These are phyloP conservation scores for Myxozyma geophila DNA, from an alignment of 805 yeast genomes.

Conservation along the genomic window DNA sequence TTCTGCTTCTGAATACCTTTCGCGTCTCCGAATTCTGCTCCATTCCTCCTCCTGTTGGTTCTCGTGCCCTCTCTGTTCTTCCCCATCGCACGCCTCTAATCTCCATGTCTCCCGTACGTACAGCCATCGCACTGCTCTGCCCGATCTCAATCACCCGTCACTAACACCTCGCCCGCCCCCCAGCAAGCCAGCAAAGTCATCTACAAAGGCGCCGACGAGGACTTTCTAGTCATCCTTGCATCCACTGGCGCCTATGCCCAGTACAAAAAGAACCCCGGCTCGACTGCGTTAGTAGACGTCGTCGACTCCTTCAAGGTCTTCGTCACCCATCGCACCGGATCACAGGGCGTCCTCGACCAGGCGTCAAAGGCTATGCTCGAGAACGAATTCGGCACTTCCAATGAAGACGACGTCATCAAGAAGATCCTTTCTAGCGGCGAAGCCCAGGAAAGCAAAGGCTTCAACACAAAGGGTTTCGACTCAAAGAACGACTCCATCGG, in stretches of 20 bases:
- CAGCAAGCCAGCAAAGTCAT: conserved; percentile 18
- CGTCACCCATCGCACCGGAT: conserved; percentile 63
- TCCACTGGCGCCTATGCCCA: conserved; percentile 55
- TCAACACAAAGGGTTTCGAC: conserved; percentile 42
- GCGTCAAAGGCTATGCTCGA: conserved; percentile 68
- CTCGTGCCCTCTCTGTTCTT: background rate
- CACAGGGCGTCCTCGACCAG: conserved; percentile 70
- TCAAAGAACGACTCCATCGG: conserved; percentile 57
- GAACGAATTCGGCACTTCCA: conserved; percentile 64
- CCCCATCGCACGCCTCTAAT: background rate
- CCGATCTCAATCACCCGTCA: background rate
- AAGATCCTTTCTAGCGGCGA: conserved; percentile 65
- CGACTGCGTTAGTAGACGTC: conserved; percentile 63
- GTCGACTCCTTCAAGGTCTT: conserved; percentile 71
- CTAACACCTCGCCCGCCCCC: background rate
- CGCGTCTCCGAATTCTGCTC: background rate
- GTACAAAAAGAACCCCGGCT: conserved; percentile 53
- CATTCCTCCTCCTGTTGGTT: background rate
- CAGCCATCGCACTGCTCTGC: background rate
- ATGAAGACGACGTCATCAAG: conserved; percentile 62
- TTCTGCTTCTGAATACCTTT: background rate
- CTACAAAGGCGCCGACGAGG: conserved; percentile 62
- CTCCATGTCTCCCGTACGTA: conserved; percentile 10
- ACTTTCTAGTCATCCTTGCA: conserved; percentile 69
- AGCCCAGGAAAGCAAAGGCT: conserved; percentile 48